Base-by-base conservation (phyloP, 2,329 filamentous ascomycete genomes). In the Oidium heveae region DNA sequence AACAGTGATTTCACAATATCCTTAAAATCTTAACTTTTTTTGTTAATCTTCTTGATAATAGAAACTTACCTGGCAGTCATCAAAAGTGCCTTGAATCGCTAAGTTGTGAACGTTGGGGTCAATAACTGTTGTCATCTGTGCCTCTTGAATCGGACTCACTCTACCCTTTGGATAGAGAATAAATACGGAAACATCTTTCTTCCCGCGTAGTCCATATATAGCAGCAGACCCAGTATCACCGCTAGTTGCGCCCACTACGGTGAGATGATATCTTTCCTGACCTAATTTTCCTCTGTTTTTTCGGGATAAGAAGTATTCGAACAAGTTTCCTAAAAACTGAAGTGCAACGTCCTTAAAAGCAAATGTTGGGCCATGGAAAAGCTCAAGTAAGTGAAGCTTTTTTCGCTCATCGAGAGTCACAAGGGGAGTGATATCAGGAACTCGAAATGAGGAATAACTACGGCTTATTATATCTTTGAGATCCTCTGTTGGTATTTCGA, bases 171-270 rank as follows among this genome's bases (percentile, higher is more conserved):
- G 91, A 67, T 89, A 83, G 63, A 96, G 75, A 65, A 98, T 96
- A 71, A 94, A 91, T 54, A 96, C 85, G 0, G 86, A 93, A 16
- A 95, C 85, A 73, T 98, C 91, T 70, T 94, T 88, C 78, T 96
- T 96, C 55, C 88, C 87, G 53, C 88, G 74, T 55, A 98, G 74
- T 55, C 91, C 91, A 65, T 96, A 95, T 62, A 98, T 96, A 60
- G 91, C 91, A 12, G 89, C 89, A 32, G 86, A 94, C 24, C 89
- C 89, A 32, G 89, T 96, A 66, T 87, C 86, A 59, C 86, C 86
- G 63, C 81, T 86, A 16, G 86, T 94, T 33, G 86, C 86, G 20
- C 86, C 87, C 55, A 94, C 79, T 3, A 94, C 85, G 0, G 86
- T 88, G 60, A 94, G 71, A 63, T 91, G 85, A 65, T 91, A 82